Evolutionary conservation across 192 early-diverging fungal species (phyloP).

Genomic region (Entomortierella chlamydospora): DNA sequence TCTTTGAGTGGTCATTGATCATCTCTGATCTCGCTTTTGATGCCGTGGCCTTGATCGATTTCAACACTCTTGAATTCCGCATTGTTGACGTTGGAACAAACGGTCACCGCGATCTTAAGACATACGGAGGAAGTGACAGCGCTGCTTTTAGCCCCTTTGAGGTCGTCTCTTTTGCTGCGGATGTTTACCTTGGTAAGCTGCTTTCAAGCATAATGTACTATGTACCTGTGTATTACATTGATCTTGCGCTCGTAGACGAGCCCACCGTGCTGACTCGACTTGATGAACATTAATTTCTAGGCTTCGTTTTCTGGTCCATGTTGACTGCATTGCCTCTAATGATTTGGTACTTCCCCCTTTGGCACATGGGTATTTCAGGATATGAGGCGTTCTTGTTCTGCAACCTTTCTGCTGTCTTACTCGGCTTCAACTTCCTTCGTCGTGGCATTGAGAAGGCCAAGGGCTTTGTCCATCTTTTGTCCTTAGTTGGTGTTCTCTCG

Average conservation of each 20-base stretch:
- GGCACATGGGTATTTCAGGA: slow-evolving; percentile 88
- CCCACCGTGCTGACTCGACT: too few species aligned
- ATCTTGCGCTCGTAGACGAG: background rate
- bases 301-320: slow-evolving; percentile 87
- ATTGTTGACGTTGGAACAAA: slow-evolving; percentile 55
- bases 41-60: slow-evolving; percentile 78
- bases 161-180: slow-evolving; percentile 65
- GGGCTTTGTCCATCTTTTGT: slow-evolving; percentile 65
- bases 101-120: slow-evolving; percentile 39
- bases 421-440: slow-evolving; percentile 68
- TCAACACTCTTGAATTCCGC: slow-evolving; percentile 63
- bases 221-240: background rate
- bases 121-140: slow-evolving; percentile 39
- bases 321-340: slow-evolving; percentile 76
- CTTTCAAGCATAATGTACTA: background rate
- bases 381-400: slow-evolving; percentile 79
- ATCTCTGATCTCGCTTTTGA: slow-evolving; percentile 83
- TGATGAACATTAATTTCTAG: slow-evolving; percentile 32
- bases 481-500: slow-evolving; percentile 71
- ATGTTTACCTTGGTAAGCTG: slow-evolving; percentile 72
- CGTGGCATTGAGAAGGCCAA: slow-evolving; percentile 63
- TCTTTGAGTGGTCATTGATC: slow-evolving; percentile 88
- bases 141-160: background rate
- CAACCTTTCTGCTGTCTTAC: slow-evolving; percentile 66
- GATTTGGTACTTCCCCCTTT: slow-evolving; percentile 87